These are phyloP conservation scores for Tetracladium maxilliforme DNA, from an alignment of 2,329 filamentous ascomycete genomes.

Conservation along the genomic window DNA sequence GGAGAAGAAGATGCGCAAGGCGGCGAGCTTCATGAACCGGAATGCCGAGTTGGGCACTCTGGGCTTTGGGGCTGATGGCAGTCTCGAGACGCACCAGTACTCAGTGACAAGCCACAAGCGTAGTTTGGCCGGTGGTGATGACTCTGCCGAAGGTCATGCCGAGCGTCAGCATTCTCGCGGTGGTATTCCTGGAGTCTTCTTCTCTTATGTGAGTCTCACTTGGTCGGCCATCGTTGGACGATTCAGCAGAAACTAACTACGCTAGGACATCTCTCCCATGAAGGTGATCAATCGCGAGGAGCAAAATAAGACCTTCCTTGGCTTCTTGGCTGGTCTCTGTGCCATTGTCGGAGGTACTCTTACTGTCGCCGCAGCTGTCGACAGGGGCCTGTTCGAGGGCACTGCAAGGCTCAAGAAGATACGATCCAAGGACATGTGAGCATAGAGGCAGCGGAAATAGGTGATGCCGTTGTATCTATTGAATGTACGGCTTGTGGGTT, in stretches of 20 bases:
- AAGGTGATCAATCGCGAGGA: conserved; percentile 97
- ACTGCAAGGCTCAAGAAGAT: conserved; percentile 75
- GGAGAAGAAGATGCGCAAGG: conserved; percentile 40
- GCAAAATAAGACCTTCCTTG: conserved; percentile 74
- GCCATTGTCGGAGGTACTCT: conserved; percentile 89
- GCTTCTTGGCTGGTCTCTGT: conserved; percentile 87
- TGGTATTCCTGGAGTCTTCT: conserved; percentile 95
- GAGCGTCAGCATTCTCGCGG: conserved; percentile 81
- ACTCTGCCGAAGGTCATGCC: conserved; percentile 76
- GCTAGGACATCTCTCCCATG: conserved; percentile 93
- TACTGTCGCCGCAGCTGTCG: conserved; percentile 87
- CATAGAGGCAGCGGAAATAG: too few relatives aligned
- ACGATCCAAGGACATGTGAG: conserved; percentile 44
- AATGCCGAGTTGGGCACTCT: conserved; percentile 52
- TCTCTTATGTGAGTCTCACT: conserved; percentile 77
- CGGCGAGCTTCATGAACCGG: conserved; percentile 25
- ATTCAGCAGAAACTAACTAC: conserved; percentile 9
- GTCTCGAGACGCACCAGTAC: conserved; percentile 96
- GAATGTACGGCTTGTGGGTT: too few relatives aligned
- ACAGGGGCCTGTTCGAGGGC: conserved; percentile 85
- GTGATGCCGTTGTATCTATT: too few relatives aligned
- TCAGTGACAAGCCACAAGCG: conserved; percentile 94
- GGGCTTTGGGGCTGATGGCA: conserved; percentile 54
- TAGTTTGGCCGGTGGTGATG: conserved; percentile 70
- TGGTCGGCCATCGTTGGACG: conserved; percentile 1